Evolutionary conservation across 257 asterid species (phyloP), one percentile per base, ranked within the genome.

Genomic region (Fraxinus anomala): DNA sequence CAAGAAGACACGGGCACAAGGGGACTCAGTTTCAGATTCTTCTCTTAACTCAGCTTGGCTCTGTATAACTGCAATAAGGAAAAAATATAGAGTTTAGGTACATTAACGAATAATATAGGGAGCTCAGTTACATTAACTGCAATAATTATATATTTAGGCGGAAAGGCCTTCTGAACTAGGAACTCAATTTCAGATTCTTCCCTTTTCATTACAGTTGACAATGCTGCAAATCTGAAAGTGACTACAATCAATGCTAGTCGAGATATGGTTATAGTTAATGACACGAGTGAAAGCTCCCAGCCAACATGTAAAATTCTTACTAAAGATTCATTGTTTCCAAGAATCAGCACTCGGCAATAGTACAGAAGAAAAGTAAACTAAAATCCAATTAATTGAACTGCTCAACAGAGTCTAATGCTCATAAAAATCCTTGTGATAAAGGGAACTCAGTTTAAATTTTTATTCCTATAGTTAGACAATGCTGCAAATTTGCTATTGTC

Each of bases 401-500:
- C 1, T 40, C 4, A 11, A 3, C 26, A 56, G 6, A 0, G 0
- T 63, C 16, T 63, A 3, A 24, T 9, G 30, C 69, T 61, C 30
- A 11, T 61, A 8, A 10, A 61, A 61, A 11, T 23, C 4, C 24
- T 10, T 12, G 0, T 12, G 1, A 42, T 42, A 42, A 42, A 42
- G 16, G 51, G 16, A 44, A 12, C 24, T 12, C 37, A 63, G 5
- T 16, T 49, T 10, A 11, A 73, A 76, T 0, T 77, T 77, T 0
- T 11, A 61, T 80, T 23, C 12, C 39, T 66, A 34, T 83, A 69
- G 78, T 23, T 77, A 30, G 75, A 39, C 19, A 42, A 81, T 74
- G 73, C 81, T 30, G 30, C 77, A 26, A 78, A 70, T 76, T 81
- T 39, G 10, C 47, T 8, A 39, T 9, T 70, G 13, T 82, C 85